Conservation (phyloP, 495 filamentous ascomycete genomes). For the Neurospora sp. region DNA sequence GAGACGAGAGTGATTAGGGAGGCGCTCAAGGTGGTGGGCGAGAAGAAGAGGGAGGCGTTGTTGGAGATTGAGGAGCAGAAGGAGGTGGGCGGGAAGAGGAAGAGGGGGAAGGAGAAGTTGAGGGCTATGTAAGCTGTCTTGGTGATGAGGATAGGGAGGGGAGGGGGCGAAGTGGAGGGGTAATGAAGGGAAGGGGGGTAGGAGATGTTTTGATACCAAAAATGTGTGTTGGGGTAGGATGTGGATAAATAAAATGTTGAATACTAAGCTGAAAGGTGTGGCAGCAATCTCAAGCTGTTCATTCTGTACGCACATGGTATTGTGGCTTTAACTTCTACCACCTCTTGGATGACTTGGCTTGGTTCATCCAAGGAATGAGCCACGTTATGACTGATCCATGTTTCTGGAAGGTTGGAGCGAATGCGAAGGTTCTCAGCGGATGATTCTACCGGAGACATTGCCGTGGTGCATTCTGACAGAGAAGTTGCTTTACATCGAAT, state of each 20-base stretch:
- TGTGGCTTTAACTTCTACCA: not conserved
- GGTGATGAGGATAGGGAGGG: not conserved
- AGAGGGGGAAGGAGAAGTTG: slow-evolving; percentile 48
- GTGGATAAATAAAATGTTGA: not conserved
- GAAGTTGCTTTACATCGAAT: not conserved
- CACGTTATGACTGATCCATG: not conserved
- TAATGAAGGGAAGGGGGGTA: too few species aligned
- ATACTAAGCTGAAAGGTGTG: not conserved
- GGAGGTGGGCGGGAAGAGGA: slow-evolving; percentile 72
- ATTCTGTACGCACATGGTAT: not conserved
- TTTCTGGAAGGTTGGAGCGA: not conserved
- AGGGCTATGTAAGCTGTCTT: not conserved
- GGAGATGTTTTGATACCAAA: not conserved
- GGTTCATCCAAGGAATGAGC: not conserved
- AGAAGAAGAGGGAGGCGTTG: slow-evolving; percentile 83
- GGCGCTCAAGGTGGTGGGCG: slow-evolving; percentile 74
- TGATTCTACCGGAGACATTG: not conserved
- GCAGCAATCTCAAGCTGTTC: not conserved
- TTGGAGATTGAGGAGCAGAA: slow-evolving; percentile 85
- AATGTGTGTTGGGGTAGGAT: not conserved
- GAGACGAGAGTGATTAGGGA: slow-evolving; percentile 78
- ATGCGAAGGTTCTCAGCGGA: not conserved
- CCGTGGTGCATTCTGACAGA: not conserved
- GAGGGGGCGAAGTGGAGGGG: not conserved
- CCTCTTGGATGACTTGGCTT: not conserved